These are phyloP conservation scores for Vitis amurensis DNA, from an alignment of 164 flowering plant genomes.

Conservation along the genomic window DNA sequence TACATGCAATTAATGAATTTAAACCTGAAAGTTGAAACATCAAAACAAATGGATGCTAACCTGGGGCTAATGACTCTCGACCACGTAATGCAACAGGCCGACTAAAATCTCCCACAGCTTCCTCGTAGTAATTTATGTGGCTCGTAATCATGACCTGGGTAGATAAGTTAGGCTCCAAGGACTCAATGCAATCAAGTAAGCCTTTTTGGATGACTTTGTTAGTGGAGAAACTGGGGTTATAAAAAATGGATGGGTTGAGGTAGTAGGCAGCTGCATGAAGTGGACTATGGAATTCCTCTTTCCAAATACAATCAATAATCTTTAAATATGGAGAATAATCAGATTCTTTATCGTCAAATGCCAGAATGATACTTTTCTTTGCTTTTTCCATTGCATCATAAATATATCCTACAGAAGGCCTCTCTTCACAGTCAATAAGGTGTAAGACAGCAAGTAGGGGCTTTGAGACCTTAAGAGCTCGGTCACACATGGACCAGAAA, in stretches of 20 bases:
- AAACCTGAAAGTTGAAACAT: not conserved
- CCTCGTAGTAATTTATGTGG: conserved; percentile 36
- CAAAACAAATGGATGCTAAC: conserved; percentile 17
- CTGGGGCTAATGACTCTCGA: conserved; percentile 41
- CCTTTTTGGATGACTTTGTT: conserved; percentile 40
- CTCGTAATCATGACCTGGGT: conserved; percentile 40
- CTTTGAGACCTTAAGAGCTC: conserved; percentile 23
- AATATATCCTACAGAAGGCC: conserved; percentile 46
- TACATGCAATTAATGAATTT: not conserved
- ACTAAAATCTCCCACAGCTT: conserved; percentile 44
- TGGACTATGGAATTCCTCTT: conserved; percentile 36
- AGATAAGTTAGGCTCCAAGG: conserved; percentile 33
- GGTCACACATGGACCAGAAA: conserved; percentile 35
- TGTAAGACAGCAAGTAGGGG: conserved; percentile 41
- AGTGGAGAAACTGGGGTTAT: conserved; percentile 26
- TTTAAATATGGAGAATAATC: conserved; percentile 27
- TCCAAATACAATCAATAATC: conserved; percentile 39
- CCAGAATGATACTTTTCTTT: conserved; percentile 25
- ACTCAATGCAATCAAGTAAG: conserved; percentile 46
- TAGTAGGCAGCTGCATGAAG: conserved; percentile 47
- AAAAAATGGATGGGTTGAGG: conserved; percentile 44
- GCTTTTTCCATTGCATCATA: conserved; percentile 52
- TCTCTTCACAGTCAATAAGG: conserved; percentile 34
- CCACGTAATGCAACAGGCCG: conserved; percentile 40
- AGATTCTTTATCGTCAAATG: conserved; percentile 28